Evolutionary conservation across 257 asterid genomes (phyloP).

Genomic region (Gardenia jasminoides): DNA sequence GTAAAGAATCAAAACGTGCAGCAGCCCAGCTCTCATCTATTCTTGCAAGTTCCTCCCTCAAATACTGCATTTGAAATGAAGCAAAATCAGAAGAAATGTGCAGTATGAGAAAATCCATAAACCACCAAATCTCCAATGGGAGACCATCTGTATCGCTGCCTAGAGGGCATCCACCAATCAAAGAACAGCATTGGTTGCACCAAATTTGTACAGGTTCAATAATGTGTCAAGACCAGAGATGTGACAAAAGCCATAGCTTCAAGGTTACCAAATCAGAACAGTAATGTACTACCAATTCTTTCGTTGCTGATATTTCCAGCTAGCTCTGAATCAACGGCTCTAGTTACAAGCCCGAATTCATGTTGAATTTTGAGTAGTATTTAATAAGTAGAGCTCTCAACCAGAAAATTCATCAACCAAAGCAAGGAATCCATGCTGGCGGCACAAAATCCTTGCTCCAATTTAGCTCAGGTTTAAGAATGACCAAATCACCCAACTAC

Average conservation of each 20-base stretch:
- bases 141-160: neutral
- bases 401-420: neutral
- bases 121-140: neutral
- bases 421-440: neutral
- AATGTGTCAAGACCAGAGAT: too few relatives aligned
- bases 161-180: neutral
- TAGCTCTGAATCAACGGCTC: neutral
- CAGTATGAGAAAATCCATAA: neutral
- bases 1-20: slow-evolving; percentile 95
- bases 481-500: neutral
- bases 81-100: slow-evolving; percentile 13
- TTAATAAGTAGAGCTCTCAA: neutral
- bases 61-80: slow-evolving; percentile 54
- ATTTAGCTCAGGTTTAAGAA: neutral
- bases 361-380: neutral
- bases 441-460: neutral
- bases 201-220: too few relatives aligned
- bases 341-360: neutral
- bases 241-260: neutral
- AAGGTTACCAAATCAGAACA: neutral
- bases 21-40: slow-evolving; percentile 96
- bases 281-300: neutral
- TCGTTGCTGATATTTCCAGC: neutral
- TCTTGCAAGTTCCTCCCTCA: slow-evolving; percentile 81
- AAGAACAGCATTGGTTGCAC: neutral